Base-by-base conservation (phyloP, 23 red algal genomes). In the Pyropia haitanensis region DNA sequence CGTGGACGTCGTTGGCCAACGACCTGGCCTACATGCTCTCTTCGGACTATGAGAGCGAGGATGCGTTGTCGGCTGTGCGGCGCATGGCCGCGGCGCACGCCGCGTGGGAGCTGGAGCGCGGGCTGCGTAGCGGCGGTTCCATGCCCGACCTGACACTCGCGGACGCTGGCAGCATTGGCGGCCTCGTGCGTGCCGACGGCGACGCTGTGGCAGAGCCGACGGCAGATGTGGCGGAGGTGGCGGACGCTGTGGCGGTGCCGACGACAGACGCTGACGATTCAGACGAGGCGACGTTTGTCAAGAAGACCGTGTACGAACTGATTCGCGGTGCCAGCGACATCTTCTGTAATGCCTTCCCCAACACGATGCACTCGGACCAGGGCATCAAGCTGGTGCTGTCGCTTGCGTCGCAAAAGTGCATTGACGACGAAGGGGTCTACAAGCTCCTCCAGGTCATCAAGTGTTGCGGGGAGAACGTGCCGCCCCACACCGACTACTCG, bases 381-480 rank as follows among this genome's bases (percentile, higher is more conserved):
- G 74, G 68, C 1, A 60, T 87, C 44, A 59, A 56, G 1, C 51
- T 87, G 39, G 39, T 46, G 39, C 39, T 22, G 67, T 72, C 17
- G 18, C 64, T 67, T 63, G 70, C 51, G 33, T 87, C 9, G 23
- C 68, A 49, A 56, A 57, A 56, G 53, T 76, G 65, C 46, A 63
- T 87, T 34, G 70, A 76, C 62, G 53, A 56, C 23, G 64, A 56
- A 49, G 76, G 70, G n/a, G 64, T 87, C 14, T 87, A 87, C 56
- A 69, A 77, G 23, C 59, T 87, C 49, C 70, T 87, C 22, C 49
- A 63, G 26, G 61, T 72, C 3, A 65, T 77, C 8, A 55, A 66
- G 51, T 87, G 81, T 17, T 75, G 81, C 56, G 70, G 75, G 23
- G 70, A 54, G 52, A 87, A 87, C 51, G 76, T 72, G 14, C 81